phyloP scores from a whole-genome alignment of 208 protist species.

The Crithidia expoeki region DNA sequence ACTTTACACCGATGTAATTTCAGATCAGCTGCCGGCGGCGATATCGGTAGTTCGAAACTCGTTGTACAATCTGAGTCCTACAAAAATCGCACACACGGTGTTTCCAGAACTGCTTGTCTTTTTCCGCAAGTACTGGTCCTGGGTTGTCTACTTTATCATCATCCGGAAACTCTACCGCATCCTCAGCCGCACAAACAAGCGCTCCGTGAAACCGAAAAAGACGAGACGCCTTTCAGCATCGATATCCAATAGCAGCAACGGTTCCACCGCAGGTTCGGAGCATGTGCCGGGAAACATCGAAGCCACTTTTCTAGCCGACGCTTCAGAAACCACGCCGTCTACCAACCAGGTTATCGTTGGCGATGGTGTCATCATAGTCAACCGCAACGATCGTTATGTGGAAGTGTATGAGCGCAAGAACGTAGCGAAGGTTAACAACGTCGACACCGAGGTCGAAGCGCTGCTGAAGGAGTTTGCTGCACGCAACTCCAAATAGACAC shows the following conservation, averaged over 20 bases:
- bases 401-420: conserved; percentile 69
- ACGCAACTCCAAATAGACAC: conserved; percentile 17
- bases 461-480: conserved; percentile 45
- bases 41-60: conserved; percentile 21
- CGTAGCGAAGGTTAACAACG: conserved; percentile 35
- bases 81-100: conserved; percentile 20
- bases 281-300: conserved; percentile 1
- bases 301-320: conserved; percentile 16
- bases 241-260: conserved; percentile 24
- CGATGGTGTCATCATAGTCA: conserved; percentile 64
- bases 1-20: conserved; percentile 37
- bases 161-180: conserved; percentile 43
- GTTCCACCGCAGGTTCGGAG: conserved; percentile 14
- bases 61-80: conserved; percentile 14
- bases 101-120: conserved; percentile 27
- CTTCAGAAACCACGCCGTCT: conserved; percentile 8
- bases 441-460: conserved; percentile 43
- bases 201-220: conserved; percentile 6
- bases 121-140: conserved; percentile 40
- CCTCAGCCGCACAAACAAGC: conserved; percentile 25
- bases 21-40: conserved; percentile 41
- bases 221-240: conserved; percentile 26
- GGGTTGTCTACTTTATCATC: conserved; percentile 45
- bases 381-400: conserved; percentile 61
- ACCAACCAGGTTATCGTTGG: conserved; percentile 47